Percentiles rank a stretch among this genome's conserved stretches.
Conservation (phyloP, 495 filamentous ascomycete species). For the Penicillium arizonense region DNA sequence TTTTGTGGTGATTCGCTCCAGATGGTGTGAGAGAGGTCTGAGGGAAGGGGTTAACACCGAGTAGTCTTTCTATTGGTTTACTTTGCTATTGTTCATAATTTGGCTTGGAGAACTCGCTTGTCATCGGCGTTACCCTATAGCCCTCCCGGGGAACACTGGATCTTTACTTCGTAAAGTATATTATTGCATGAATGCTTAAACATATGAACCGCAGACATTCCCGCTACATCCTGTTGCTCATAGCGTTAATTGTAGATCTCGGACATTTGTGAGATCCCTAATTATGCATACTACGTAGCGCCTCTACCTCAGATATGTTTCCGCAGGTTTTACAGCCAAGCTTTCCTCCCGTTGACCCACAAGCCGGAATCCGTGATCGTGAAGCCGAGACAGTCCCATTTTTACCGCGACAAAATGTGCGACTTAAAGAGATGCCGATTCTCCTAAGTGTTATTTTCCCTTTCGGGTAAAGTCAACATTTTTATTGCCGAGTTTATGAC, state of each 20-base stretch:
- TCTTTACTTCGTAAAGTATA: too few relatives aligned
- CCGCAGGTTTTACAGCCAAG: constrained; percentile 1
- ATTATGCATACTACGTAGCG: constrained; percentile 13
- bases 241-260: too few relatives aligned
- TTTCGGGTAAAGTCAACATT: too few relatives aligned
- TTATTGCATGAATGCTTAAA: too few relatives aligned
- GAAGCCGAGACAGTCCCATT: neutral
- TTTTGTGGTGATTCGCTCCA: constrained; percentile 1
- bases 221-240: too few relatives aligned
- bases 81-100: neutral
- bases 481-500: neutral
- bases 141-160: too few relatives aligned
- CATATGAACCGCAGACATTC: too few relatives aligned
- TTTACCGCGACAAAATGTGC: neutral
- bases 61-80: neutral
- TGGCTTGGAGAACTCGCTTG: constrained; percentile 3
- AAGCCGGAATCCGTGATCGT: neutral
- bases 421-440: neutral
- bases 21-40: neutral
- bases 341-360: constrained; percentile 2
- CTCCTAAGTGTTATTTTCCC: neutral
- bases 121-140: neutral
- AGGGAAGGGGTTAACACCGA: constrained; percentile 4
- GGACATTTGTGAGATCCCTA: neutral
- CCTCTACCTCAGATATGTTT: neutral